A percentile compares a stretch with the other conserved stretches of the same genome.
These are phyloP conservation scores for Castanopsis chinensis DNA, from an alignment of 306 rosid genomes.

Conservation along the genomic window DNA sequence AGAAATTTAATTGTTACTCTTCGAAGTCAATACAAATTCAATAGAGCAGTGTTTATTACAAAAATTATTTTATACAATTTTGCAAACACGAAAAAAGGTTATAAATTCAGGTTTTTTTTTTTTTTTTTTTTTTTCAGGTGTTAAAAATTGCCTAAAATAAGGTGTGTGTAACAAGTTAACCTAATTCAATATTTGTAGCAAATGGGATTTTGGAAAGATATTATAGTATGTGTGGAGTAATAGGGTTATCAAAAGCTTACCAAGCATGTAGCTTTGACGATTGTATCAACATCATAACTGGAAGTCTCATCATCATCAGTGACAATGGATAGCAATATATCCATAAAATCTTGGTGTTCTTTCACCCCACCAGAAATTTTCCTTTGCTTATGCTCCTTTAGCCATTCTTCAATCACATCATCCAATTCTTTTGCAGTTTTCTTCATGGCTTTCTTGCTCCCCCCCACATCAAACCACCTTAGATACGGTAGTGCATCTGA, in stretches of 20 bases:
- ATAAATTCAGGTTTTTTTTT: too few species aligned
- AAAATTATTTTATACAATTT: too few species aligned
- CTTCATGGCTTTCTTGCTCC: slow-evolving; percentile 1
- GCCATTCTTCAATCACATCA: neutral
- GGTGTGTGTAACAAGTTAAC: too few species aligned
- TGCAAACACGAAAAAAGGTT: too few species aligned
- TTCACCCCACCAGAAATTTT: neutral
- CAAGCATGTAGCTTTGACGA: slow-evolving; percentile 14
- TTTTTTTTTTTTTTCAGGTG: fast-evolving
- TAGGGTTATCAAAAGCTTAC: neutral
- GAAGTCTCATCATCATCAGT: slow-evolving; percentile 1
- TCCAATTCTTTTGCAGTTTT: slow-evolving; percentile 23
- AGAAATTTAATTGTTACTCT: too few species aligned
- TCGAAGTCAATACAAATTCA: too few species aligned
- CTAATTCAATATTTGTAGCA: too few species aligned
- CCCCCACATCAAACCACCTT: slow-evolving; percentile 47
- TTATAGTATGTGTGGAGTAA: too few species aligned
- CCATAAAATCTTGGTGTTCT: slow-evolving; percentile 24
- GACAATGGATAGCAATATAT: slow-evolving; percentile 10
- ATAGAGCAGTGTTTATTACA: too few species aligned
- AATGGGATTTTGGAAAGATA: too few species aligned
- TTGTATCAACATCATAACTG: slow-evolving; percentile 5
- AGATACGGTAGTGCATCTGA: slow-evolving; percentile 34
- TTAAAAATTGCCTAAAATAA: too few species aligned
- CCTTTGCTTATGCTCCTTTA: slow-evolving; percentile 28